phyloP scores from a whole-genome alignment of 495 filamentous ascomycete genomes.

The Neurospora terricola region DNA sequence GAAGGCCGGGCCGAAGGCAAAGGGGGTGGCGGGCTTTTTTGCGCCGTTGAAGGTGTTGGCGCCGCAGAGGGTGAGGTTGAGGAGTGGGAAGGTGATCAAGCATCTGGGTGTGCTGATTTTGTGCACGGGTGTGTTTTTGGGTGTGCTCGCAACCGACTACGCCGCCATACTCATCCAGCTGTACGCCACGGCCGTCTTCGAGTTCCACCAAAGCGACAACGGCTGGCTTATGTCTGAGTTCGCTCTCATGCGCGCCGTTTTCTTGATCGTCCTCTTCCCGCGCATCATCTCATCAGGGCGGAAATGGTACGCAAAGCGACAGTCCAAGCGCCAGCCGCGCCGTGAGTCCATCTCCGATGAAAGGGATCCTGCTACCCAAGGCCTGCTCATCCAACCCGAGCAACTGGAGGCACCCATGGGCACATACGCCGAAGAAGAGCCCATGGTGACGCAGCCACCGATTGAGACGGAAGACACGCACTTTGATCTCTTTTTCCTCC shows the following conservation, averaged over 20 bases:
- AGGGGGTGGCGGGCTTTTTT: slow-evolving; percentile 37
- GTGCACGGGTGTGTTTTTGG: slow-evolving; percentile 44
- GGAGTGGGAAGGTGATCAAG: slow-evolving; percentile 28
- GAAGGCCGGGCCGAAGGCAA: slow-evolving; percentile 4
- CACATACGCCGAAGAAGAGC: slow-evolving; percentile 34
- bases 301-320: slow-evolving; percentile 27
- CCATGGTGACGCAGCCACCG: slow-evolving; percentile 13
- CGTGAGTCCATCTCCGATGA: background rate
- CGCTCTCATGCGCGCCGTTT: slow-evolving; percentile 42
- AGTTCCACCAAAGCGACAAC: slow-evolving; percentile 44
- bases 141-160: slow-evolving; percentile 46
- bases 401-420: slow-evolving; percentile 30
- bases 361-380: slow-evolving; percentile 10
- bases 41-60: slow-evolving; percentile 42
- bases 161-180: slow-evolving; percentile 41
- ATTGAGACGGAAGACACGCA: slow-evolving; percentile 29
- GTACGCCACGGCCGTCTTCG: slow-evolving; percentile 44
- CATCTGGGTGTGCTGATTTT: slow-evolving; percentile 44
- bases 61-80: slow-evolving; percentile 34
- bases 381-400: slow-evolving; percentile 15
- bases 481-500: slow-evolving; percentile 47
- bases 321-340: background rate
- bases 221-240: slow-evolving; percentile 43
- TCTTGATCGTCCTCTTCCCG: slow-evolving; percentile 45
- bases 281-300: slow-evolving; percentile 41